These are phyloP conservation scores for Terana coerulea DNA, from an alignment of 768 basidiomycete species.

Conservation along the genomic window DNA sequence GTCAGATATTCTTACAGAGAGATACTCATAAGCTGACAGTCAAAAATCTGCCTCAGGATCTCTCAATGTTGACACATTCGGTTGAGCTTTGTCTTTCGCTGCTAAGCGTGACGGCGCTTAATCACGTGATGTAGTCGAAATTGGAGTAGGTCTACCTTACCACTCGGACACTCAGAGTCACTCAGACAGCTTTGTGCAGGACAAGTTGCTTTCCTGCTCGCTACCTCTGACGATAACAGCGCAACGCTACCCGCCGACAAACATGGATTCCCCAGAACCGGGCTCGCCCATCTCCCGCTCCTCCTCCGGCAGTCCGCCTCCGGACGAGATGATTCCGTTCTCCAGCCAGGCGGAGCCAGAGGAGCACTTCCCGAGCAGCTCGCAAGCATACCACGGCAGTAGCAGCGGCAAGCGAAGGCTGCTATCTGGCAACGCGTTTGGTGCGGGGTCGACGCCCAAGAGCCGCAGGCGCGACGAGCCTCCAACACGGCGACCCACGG, in stretches of 20 bases:
- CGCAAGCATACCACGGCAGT: neutral
- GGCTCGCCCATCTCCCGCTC: constrained; percentile 7
- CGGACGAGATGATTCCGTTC: neutral
- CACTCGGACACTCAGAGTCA: too few relatives aligned
- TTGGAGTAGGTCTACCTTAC: too few relatives aligned
- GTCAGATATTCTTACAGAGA: too few relatives aligned
- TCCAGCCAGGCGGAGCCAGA: neutral
- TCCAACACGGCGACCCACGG: neutral
- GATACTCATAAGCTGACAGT: too few relatives aligned
- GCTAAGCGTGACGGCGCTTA: too few relatives aligned
- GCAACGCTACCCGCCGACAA: neutral
- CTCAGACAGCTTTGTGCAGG: neutral
- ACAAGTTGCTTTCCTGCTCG: neutral
- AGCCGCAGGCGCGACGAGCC: constrained; percentile 19
- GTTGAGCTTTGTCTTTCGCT: too few relatives aligned
- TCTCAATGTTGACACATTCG: too few relatives aligned
- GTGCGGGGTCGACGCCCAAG: constrained; percentile 15
- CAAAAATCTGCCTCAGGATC: too few relatives aligned
- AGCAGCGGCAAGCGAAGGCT: constrained; percentile 11
- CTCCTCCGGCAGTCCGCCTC: constrained; percentile 2
- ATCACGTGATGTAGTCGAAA: too few relatives aligned
- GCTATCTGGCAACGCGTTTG: constrained; percentile 5
- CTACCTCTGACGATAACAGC: neutral
- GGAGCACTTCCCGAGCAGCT: neutral
- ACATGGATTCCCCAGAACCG: constrained; percentile 13